A percentile compares a stretch with the other conserved stretches of the same genome.
Conservation (phyloP, 805 yeast species). For the Teunomyces stri region DNA sequence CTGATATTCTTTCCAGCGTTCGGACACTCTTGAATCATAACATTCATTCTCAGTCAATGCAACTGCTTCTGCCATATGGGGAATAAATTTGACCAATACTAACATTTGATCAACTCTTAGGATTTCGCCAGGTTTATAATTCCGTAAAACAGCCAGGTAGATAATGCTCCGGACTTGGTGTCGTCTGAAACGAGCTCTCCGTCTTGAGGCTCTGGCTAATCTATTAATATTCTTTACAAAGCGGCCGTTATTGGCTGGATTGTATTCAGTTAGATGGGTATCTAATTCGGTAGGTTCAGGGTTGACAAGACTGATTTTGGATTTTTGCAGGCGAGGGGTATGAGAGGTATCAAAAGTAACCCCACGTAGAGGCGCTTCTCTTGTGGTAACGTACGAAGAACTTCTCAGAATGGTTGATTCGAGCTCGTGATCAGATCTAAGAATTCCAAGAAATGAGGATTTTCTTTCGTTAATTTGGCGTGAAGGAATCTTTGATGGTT, state of each 20-base stretch:
- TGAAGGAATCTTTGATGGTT: neutral
- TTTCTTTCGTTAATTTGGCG: neutral
- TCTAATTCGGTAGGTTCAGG: constrained; percentile 24
- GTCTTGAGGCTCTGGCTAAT: constrained; percentile 25
- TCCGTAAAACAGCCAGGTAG: constrained; percentile 21
- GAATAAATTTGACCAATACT: constrained; percentile 52
- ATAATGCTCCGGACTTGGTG: constrained; percentile 19
- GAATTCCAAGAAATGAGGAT: constrained; percentile 1
- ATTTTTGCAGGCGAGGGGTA: neutral
- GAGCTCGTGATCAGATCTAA: neutral
- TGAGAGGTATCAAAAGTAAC: neutral
- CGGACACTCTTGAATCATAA: constrained; percentile 54
- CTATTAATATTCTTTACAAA: constrained; percentile 18
- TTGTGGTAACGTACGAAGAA: neutral
- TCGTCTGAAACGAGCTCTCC: constrained; percentile 16
- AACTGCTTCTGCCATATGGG: constrained; percentile 11
- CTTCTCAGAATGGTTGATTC: neutral
- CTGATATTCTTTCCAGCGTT: constrained; percentile 78
- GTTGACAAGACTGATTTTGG: constrained; percentile 12
- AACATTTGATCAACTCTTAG: constrained; percentile 67
- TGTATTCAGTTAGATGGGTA: constrained; percentile 7
- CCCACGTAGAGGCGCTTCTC: constrained; percentile 2
- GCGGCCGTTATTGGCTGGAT: constrained; percentile 15
- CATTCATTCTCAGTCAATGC: constrained; percentile 49
- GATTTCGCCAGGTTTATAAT: constrained; percentile 55